These are phyloP conservation scores for Apiotrichum porosum DNA, from an alignment of 1,284 basidiomycete species.

Conservation along the genomic window DNA sequence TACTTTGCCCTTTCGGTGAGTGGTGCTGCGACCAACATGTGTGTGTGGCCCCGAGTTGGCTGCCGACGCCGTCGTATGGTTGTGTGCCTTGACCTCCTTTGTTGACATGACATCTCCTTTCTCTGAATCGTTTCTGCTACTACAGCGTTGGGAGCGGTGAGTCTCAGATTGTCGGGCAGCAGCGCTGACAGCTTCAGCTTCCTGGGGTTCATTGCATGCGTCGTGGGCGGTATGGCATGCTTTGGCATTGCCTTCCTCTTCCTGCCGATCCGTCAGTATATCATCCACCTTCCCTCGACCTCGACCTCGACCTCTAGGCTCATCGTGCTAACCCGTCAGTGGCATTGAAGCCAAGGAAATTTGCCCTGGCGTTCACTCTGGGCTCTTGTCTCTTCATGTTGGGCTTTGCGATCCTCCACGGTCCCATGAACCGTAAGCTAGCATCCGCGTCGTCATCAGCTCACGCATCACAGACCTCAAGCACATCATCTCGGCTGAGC, in stretches of 20 bases:
- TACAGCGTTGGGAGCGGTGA: conserved; percentile 44
- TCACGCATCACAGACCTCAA: conserved; percentile 59
- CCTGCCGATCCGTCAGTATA: conserved; percentile 59
- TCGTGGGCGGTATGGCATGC: conserved; percentile 85
- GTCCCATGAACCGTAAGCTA: conserved; percentile 44
- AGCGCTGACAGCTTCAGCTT: no score
- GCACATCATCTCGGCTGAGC: conserved; percentile 76
- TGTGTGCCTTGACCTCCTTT: no score
- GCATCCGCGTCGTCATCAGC: background rate
- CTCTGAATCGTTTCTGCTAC: background rate
- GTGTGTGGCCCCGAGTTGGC: no score
- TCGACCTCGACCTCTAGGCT: no score
- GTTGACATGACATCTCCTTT: conserved; percentile 1
- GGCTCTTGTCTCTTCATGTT: conserved; percentile 37
- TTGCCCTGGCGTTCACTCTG: conserved; percentile 76
- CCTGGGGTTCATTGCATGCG: conserved; percentile 87
- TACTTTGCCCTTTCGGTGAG: conserved; percentile 85
- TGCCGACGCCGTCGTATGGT: no score
- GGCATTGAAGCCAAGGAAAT: conserved; percentile 77
- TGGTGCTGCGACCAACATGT: no score
- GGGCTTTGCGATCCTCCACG: conserved; percentile 55
- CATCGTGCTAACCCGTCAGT: conserved; percentile 52
- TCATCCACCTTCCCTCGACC: conserved; percentile 11
- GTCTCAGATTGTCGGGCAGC: no score
- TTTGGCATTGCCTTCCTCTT: conserved; percentile 94